phyloP scores from a whole-genome alignment of 805 yeast genomes.

The Wickerhamiella allomyrinae region DNA sequence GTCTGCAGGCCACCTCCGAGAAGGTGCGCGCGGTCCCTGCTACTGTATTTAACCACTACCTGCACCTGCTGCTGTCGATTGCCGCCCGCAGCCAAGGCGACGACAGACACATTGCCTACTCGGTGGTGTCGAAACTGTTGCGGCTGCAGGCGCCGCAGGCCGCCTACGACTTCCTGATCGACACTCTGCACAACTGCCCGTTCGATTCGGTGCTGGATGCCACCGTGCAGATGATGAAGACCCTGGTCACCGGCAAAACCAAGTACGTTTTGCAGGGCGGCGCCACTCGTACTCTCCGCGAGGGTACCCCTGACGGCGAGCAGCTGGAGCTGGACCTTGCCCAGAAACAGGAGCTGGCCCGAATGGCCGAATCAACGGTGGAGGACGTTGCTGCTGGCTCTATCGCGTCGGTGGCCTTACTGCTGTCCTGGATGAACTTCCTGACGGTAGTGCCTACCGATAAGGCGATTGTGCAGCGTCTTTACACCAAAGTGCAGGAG shows the following conservation, averaged over 20 bases:
- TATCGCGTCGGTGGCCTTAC: neutral
- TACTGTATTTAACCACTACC: conserved; percentile 25
- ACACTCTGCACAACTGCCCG: conserved; percentile 54
- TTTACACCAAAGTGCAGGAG: conserved; percentile 23
- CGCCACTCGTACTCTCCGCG: conserved; percentile 1
- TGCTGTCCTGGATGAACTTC: conserved; percentile 46
- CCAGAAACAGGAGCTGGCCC: neutral
- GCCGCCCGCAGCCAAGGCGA: conserved; percentile 22
- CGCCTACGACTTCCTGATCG: conserved; percentile 46
- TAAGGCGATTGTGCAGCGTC: conserved; percentile 18
- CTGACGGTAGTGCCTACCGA: conserved; percentile 29
- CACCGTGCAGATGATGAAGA: conserved; percentile 54
- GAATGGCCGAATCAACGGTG: neutral
- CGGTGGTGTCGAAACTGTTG: conserved; percentile 50
- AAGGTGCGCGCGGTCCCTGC: conserved; percentile 22
- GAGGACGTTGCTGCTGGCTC: neutral
- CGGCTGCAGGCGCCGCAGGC: conserved; percentile 41
- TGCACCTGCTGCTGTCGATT: conserved; percentile 30
- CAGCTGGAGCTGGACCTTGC: neutral
- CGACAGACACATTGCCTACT: conserved; percentile 31
- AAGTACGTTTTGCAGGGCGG: neutral
- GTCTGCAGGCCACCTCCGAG: conserved; percentile 15
- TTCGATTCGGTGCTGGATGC: conserved; percentile 45
- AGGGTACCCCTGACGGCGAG: conserved; percentile 3
- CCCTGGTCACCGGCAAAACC: conserved; percentile 27